Percentiles rank a stretch among this genome's conserved stretches.
phyloP scores from a whole-genome alignment of 2,329 filamentous ascomycete genomes.

The Ceratocystis cubensis region DNA sequence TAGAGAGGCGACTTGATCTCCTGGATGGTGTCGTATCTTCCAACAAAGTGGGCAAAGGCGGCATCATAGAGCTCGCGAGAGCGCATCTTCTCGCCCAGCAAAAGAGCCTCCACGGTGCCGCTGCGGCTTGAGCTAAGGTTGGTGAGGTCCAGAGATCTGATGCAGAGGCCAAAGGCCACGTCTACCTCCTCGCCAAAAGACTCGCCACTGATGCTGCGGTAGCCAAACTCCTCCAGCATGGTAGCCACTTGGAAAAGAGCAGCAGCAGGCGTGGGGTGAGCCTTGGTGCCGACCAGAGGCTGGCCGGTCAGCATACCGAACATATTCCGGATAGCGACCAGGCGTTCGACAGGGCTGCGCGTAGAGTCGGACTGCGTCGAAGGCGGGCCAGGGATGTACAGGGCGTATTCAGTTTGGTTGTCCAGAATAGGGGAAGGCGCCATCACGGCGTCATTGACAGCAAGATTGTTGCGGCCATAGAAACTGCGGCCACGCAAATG shows the following conservation, averaged over 20 bases:
- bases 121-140: constrained; percentile 74
- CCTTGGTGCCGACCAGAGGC: constrained; percentile 46
- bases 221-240: constrained; percentile 45
- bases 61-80: constrained; percentile 76
- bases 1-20: constrained; percentile 56
- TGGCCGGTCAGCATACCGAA: constrained; percentile 55
- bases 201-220: constrained; percentile 42
- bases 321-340: constrained; percentile 50
- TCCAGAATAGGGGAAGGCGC: constrained; percentile 30
- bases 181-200: constrained; percentile 49
- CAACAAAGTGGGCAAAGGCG: constrained; percentile 80
- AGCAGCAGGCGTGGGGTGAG: constrained; percentile 40
- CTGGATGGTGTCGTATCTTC: constrained; percentile 66
- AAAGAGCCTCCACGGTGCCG: constrained; percentile 76
- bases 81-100: constrained; percentile 80
- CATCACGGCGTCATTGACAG: constrained; percentile 38
- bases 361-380: constrained; percentile 27
- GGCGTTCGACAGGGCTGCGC: constrained; percentile 30
- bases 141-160: constrained; percentile 61
- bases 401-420: constrained; percentile 33
- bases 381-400: constrained; percentile 41
- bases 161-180: constrained; percentile 58
- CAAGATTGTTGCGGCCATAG: constrained; percentile 36
- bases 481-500: constrained; percentile 34
- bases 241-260: constrained; percentile 43